These are phyloP conservation scores for Leishmania tarentolae DNA, from an alignment of 208 protist species.

Conservation along the genomic window DNA sequence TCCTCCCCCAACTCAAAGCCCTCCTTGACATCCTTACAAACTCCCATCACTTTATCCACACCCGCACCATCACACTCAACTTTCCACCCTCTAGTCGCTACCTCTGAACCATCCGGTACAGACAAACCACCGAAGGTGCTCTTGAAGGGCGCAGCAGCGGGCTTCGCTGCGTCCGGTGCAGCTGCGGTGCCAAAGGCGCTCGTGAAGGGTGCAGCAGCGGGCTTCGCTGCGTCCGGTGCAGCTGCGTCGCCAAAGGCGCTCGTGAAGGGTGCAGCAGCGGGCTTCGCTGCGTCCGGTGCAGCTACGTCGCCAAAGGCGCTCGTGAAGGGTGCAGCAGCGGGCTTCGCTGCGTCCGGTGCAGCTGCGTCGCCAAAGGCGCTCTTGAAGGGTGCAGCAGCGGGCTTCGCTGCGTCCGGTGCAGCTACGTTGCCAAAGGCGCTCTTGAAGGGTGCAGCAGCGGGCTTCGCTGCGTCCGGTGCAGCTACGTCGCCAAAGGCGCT, in stretches of 20 bases:
- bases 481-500: too few species aligned
- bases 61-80: too few species aligned
- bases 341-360: background rate
- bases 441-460: too few species aligned
- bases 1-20: too few species aligned
- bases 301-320: background rate
- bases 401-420: too few species aligned
- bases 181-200: background rate
- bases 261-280: background rate
- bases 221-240: background rate
- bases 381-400: background rate
- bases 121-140: too few species aligned
- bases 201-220: background rate
- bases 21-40: too few species aligned
- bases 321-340: background rate
- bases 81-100: background rate
- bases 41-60: too few species aligned
- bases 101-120: too few species aligned
- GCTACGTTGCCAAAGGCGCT: too few species aligned
- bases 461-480: too few species aligned
- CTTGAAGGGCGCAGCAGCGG: background rate
- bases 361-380: background rate
- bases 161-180: background rate
- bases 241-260: background rate
- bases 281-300: too few species aligned